phyloP scores from a whole-genome alignment of 495 filamentous ascomycete genomes.

The Evernia prunastri region DNA sequence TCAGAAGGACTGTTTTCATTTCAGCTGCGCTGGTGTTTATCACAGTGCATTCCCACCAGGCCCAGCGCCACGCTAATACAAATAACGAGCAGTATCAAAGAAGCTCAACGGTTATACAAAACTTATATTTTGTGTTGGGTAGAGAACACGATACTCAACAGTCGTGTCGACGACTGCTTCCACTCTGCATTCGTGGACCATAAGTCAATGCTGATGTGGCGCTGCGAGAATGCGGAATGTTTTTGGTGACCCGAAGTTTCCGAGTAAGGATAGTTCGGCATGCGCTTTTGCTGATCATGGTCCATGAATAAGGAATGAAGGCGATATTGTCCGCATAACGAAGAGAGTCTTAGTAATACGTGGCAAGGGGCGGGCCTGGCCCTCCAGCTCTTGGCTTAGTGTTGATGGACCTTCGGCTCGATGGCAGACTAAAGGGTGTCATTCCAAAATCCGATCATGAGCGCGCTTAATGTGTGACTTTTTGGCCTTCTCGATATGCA shows the following conservation, averaged over 20 bases:
- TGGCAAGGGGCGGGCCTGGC: not conserved
- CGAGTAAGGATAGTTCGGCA: not conserved
- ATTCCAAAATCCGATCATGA: not conserved
- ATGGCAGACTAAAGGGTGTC: not conserved
- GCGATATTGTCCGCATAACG: not conserved
- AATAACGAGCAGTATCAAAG: not conserved
- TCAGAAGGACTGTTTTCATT: not conserved
- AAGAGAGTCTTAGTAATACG: not conserved
- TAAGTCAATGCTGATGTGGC: not conserved
- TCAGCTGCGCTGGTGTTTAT: not conserved
- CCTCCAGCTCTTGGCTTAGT: not conserved
- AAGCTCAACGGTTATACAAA: not conserved
- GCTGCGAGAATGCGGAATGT: not conserved
- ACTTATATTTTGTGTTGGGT: not conserved
- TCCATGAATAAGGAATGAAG: not conserved
- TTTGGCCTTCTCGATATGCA: not conserved
- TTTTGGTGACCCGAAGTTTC: not conserved
- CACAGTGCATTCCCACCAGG: not conserved
- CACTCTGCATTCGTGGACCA: not conserved
- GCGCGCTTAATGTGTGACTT: not conserved
- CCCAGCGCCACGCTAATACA: not conserved
- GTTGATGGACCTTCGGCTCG: not conserved
- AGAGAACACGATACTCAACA: not conserved
- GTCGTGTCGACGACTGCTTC: not conserved
- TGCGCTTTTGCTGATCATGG: not conserved